Evolutionary conservation across 345 rosid species (phyloP).

Genomic region (Iberis pinnata): DNA sequence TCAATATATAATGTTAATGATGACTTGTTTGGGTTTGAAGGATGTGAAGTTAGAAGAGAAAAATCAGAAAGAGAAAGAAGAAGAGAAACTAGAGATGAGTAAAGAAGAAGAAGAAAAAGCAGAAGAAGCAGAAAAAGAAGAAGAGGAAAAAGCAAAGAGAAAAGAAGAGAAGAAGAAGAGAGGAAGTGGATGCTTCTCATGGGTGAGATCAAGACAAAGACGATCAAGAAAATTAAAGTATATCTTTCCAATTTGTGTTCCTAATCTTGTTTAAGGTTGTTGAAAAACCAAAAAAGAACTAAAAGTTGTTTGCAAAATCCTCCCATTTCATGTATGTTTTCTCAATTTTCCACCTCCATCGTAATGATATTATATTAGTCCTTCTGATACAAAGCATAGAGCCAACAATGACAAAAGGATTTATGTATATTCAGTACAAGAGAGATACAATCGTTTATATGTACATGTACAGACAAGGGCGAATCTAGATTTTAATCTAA

Average conservation of each 20-base stretch:
- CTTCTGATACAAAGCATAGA: too few relatives aligned
- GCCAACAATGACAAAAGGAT: too few relatives aligned
- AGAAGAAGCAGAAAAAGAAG: slow-evolving; percentile 11
- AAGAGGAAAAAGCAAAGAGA: not conserved
- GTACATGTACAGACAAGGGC: too few relatives aligned
- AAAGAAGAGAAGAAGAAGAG: slow-evolving; percentile 19
- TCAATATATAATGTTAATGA: not conserved
- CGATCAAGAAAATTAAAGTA: slow-evolving; percentile 37
- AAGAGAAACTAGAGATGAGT: slow-evolving; percentile 22
- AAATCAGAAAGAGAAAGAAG: slow-evolving; percentile 12
- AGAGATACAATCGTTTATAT: too few relatives aligned
- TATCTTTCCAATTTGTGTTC: slow-evolving; percentile 37
- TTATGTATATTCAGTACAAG: too few relatives aligned
- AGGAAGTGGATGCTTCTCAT: slow-evolving; percentile 60
- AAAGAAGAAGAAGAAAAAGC: slow-evolving; percentile 17
- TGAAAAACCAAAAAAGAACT: slow-evolving; percentile 5
- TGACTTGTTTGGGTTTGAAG: slow-evolving; percentile 11
- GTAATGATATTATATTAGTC: too few relatives aligned
- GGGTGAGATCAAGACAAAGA: slow-evolving; percentile 53
- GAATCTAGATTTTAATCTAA: too few relatives aligned
- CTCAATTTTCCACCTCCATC: too few relatives aligned
- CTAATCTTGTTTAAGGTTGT: slow-evolving; percentile 32
- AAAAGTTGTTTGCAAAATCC: too few relatives aligned
- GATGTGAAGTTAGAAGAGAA: slow-evolving; percentile 28
- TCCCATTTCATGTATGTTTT: too few relatives aligned